These are phyloP conservation scores for Pseudogymnoascus sp. DNA, from an alignment of 2,329 filamentous ascomycete species.

Conservation along the genomic window DNA sequence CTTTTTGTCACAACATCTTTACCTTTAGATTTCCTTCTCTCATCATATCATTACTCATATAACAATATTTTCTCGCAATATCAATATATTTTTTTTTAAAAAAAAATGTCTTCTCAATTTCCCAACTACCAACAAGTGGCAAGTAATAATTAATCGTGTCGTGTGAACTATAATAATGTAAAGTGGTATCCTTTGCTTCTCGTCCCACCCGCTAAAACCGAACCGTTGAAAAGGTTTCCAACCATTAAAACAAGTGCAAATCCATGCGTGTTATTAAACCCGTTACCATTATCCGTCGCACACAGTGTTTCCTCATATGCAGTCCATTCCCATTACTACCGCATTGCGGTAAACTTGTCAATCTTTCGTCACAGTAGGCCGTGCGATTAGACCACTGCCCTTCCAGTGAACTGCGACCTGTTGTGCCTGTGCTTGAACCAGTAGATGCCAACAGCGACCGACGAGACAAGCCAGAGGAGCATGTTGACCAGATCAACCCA, in stretches of 20 bases:
- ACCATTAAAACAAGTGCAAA: not conserved
- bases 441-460: constrained; percentile 47
- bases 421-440: constrained; percentile 52
- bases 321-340: constrained; percentile 2
- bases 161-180: constrained; percentile 8
- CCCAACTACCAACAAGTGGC: not conserved
- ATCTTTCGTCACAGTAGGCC: not conserved
- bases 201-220: not conserved
- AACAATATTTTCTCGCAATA: not conserved
- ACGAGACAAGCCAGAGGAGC: constrained; percentile 66
- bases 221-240: not conserved
- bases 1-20: not conserved
- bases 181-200: constrained; percentile 6
- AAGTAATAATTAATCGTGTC: not conserved
- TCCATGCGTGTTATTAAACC: not conserved
- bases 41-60: not conserved
- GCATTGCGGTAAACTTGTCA: not conserved
- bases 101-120: not conserved
- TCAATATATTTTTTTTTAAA: not conserved
- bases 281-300: not conserved
- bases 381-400: constrained; percentile 43
- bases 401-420: constrained; percentile 51
- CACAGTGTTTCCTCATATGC: not conserved
- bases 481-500: constrained; percentile 75
- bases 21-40: not conserved